Base-by-base conservation (phyloP, 1,284 basidiomycete genomes). In the Fistulina hepatica region DNA sequence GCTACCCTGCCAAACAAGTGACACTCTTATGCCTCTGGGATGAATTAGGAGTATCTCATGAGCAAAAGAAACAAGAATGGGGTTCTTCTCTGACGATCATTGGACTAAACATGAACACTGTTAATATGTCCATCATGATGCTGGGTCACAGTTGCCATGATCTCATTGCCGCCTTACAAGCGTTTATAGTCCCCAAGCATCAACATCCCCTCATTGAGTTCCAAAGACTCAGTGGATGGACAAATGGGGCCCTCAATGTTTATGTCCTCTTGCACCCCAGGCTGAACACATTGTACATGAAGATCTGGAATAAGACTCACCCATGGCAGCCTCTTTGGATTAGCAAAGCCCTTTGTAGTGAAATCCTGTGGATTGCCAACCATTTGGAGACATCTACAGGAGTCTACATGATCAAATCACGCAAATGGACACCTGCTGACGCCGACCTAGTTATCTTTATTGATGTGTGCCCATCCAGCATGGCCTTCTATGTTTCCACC, bases 181-280 rank as follows among this genome's bases (percentile, higher is more conserved):
- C 34, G 0, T 55, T 58, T 3, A 4, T 32, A 35, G 7, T 5
- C 10, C 2, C 24, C 5, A 33, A 36, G 4, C 28, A 37, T 0
- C 48, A 42, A 1, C 43, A 30, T 10, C 16, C 44, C 2, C 45
- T 56, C 2, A 17, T 33, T 0, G 43, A 48, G 3, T 57, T 45
- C 32, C 52, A 50, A 31, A 34, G 36, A 5, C 28, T 58, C 5
- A 50, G 49, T 3, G 56, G 58, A 0, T 55, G 50, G 51, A 33
- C 54, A 3, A 59, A 61, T 27, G 60, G 58, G 57, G 26, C 47
- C 0, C 35, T 61, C 5, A 59, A 58, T 25, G 52, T 57, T 10
- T 54, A 41, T 26, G 55, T 54, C 0, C 39, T 56, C 2, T 42
- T 60, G 2, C 39, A 47, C 0, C 59, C 59, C 0, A 49, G 42